A percentile compares a stretch with the other conserved stretches of the same genome.
Conservation (phyloP, 306 rosid species). For the Sechiopsis laciniata region DNA sequence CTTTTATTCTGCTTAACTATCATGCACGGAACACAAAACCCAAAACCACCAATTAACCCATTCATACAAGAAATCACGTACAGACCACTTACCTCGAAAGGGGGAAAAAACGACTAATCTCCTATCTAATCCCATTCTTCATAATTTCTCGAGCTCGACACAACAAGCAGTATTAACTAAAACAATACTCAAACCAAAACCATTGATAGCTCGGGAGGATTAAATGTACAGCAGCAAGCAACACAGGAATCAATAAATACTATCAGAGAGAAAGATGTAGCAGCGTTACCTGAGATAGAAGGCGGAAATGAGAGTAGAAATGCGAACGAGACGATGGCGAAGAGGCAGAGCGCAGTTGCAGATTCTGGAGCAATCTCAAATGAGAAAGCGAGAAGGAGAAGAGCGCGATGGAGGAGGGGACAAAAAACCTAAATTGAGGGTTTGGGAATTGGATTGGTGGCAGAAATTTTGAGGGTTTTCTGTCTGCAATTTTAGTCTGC, state of each 20-base stretch:
- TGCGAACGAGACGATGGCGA: background rate
- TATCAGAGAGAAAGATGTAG: background rate
- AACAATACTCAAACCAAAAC: background rate
- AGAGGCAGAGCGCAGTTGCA: background rate
- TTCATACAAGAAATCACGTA: background rate
- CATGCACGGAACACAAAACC: background rate
- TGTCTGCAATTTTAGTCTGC: background rate
- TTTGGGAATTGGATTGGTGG: background rate
- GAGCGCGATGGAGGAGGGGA: slow-evolving; percentile 5
- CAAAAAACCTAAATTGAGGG: slow-evolving; percentile 20
- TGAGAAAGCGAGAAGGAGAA: background rate
- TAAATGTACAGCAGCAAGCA: background rate
- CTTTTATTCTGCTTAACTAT: background rate
- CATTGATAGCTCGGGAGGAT: background rate
- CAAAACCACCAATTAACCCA: slow-evolving; percentile 4
- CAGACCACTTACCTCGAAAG: background rate
- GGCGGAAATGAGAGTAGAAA: background rate
- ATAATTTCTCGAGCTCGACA: background rate
- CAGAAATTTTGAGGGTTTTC: background rate
- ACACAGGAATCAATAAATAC: background rate
- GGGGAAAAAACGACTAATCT: background rate
- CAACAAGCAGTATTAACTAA: background rate
- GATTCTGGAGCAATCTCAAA: background rate
- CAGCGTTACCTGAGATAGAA: background rate
- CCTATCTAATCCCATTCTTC: background rate